These are phyloP conservation scores for Cyberlindnera mrakii DNA, from an alignment of 805 yeast genomes.

Conservation along the genomic window DNA sequence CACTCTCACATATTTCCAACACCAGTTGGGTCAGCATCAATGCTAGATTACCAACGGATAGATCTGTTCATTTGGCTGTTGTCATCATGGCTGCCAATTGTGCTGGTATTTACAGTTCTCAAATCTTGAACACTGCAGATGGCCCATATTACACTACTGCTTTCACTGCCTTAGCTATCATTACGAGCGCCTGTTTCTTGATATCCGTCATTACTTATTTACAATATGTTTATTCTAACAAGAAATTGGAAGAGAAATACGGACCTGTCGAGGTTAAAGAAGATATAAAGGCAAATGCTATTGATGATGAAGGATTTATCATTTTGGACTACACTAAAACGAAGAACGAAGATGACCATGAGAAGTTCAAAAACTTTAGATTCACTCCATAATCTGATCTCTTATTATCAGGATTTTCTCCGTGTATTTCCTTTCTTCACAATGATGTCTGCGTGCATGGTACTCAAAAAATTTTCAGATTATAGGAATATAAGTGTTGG, in stretches of 20 bases:
- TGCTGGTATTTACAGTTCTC: conserved; percentile 2
- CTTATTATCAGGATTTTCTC: too few relatives aligned
- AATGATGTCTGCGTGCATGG: too few relatives aligned
- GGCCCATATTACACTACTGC: not conserved
- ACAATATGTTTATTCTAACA: not conserved
- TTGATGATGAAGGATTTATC: not conserved
- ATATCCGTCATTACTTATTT: not conserved
- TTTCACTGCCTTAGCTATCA: not conserved
- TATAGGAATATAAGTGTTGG: too few relatives aligned
- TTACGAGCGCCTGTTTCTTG: not conserved
- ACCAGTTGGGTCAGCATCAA: not conserved
- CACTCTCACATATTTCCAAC: not conserved
- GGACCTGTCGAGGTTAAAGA: not conserved
- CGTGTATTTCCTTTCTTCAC: not conserved
- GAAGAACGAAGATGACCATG: not conserved
- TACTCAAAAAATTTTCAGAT: too few relatives aligned
- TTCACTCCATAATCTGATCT: not conserved
- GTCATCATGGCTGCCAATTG: conserved; percentile 4
- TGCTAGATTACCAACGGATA: conserved; percentile 1
- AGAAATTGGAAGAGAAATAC: not conserved
- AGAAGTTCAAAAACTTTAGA: not conserved
- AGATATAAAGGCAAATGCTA: not conserved
- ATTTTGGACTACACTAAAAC: not conserved
- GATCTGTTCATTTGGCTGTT: not conserved
- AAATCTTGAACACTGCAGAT: not conserved